Percentiles rank a stretch among this genome's conserved stretches.
phyloP scores from a whole-genome alignment of 345 rosid species.

The Eutrema heterophyllum region DNA sequence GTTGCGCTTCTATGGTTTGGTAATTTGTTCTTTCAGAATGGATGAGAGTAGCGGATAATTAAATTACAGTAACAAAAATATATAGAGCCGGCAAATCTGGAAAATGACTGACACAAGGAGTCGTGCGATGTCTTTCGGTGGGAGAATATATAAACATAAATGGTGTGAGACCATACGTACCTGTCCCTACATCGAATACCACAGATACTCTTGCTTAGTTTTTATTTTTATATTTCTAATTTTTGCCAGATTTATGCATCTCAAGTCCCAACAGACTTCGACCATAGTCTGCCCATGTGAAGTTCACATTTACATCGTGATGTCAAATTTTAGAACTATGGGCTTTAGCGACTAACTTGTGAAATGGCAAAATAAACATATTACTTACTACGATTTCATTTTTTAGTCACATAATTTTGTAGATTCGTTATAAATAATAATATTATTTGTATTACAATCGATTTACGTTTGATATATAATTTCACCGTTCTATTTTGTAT shows the following conservation, averaged over 20 bases:
- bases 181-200: slow-evolving; percentile 14
- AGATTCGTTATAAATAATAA: background rate
- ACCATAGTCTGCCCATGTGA: slow-evolving; percentile 5
- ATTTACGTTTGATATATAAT: too few relatives aligned
- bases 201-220: background rate
- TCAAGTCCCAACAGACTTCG: background rate
- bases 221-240: background rate
- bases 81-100: slow-evolving; percentile 23
- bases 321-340: background rate
- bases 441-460: too few relatives aligned
- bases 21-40: background rate
- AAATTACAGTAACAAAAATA: background rate
- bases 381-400: background rate
- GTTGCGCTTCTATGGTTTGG: background rate
- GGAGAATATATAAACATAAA: background rate
- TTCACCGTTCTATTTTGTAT: too few relatives aligned
- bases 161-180: slow-evolving; percentile 16
- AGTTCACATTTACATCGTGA: background rate
- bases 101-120: slow-evolving; percentile 13
- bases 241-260: background rate
- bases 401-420: background rate
- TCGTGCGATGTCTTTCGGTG: slow-evolving; percentile 9
- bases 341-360: background rate
- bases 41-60: background rate
- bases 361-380: background rate